phyloP scores from a whole-genome alignment of 495 filamentous ascomycete species.

The Penicillium bialowiezense region DNA sequence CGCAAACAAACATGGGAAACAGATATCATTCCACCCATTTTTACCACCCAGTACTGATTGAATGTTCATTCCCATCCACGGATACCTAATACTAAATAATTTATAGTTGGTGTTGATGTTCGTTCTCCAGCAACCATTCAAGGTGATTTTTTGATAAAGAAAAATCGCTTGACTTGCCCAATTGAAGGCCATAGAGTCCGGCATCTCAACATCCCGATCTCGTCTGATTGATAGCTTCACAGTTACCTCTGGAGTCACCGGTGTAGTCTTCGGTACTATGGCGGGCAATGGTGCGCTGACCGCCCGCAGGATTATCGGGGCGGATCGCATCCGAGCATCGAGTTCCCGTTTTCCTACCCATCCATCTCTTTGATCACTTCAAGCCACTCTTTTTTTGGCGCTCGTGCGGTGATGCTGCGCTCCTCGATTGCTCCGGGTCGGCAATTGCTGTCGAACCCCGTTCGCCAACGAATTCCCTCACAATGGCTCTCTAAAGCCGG shows the following conservation, averaged over 20 bases:
- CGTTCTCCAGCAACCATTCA: too few relatives aligned
- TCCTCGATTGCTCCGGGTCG: constrained; percentile 45
- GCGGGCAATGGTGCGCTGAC: constrained; percentile 19
- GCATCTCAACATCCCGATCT: too few relatives aligned
- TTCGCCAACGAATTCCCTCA: constrained; percentile 41
- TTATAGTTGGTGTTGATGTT: too few relatives aligned
- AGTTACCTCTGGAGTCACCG: background rate
- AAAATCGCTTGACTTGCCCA: too few relatives aligned
- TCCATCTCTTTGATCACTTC: constrained; percentile 26
- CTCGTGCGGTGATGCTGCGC: constrained; percentile 52
- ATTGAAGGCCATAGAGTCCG: too few relatives aligned
- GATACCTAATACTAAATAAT: too few relatives aligned
- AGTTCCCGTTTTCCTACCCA: constrained; percentile 37
- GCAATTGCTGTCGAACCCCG: constrained; percentile 41
- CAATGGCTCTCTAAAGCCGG: constrained; percentile 47
- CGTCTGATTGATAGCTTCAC: background rate
- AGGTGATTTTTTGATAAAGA: too few relatives aligned
- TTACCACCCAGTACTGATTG: too few relatives aligned
- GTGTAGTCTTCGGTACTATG: too few relatives aligned
- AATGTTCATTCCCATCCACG: too few relatives aligned
- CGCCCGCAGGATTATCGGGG: constrained; percentile 43
- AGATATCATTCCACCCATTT: too few relatives aligned
- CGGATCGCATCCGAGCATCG: constrained; percentile 43
- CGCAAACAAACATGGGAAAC: too few relatives aligned
- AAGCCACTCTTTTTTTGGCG: constrained; percentile 29